Evolutionary conservation across 2,329 filamentous ascomycete genomes (phyloP).

Genomic region (Diaporthe sp.): DNA sequence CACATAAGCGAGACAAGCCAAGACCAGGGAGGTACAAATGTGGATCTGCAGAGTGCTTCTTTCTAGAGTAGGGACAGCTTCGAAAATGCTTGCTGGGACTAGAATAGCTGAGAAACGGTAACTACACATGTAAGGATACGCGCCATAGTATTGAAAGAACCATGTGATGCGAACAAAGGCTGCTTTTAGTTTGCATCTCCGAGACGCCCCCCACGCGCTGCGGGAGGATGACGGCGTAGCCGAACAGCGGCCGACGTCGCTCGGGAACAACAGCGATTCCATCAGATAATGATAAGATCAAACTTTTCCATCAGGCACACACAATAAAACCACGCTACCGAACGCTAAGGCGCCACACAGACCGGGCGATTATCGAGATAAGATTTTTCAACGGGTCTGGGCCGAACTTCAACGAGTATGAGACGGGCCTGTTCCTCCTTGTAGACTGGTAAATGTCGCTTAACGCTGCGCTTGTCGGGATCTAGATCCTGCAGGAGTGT

Average conservation of each 20-base stretch:
- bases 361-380: slow-evolving; percentile 21
- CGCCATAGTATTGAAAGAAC: not conserved
- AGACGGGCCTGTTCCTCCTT: slow-evolving; percentile 13
- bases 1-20: not conserved
- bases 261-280: not conserved
- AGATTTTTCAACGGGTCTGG: slow-evolving; percentile 23
- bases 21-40: not conserved
- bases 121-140: not conserved
- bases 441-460: slow-evolving; percentile 13
- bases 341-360: slow-evolving; percentile 1
- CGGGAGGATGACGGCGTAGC: not conserved
- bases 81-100: not conserved
- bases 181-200: not conserved
- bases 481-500: not conserved
- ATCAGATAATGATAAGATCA: slow-evolving; percentile 25
- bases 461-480: slow-evolving; percentile 15
- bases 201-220: not conserved
- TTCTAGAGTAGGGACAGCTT: too few species aligned
- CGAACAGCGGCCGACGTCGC: not conserved
- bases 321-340: slow-evolving; percentile 1
- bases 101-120: not conserved
- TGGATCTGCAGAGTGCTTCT: not conserved
- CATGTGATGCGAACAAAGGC: not conserved
- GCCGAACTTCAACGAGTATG: not conserved
- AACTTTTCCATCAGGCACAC: not conserved